phyloP scores from a whole-genome alignment of 371 early-diverging fungal genomes.

The Mortierella sp. region DNA sequence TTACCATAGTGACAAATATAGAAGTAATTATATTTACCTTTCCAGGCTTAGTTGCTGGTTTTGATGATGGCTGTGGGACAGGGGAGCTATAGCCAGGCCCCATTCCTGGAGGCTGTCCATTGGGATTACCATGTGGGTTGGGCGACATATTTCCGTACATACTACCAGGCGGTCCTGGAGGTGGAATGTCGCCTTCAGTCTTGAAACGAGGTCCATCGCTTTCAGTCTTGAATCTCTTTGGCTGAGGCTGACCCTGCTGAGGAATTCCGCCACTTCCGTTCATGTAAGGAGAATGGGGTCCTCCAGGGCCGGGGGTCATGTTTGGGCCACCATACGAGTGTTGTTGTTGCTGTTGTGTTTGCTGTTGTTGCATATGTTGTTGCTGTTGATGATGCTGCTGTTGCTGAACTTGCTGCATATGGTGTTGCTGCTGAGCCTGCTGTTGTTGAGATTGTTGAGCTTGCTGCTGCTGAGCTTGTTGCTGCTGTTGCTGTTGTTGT shows the following conservation, averaged over 20 bases:
- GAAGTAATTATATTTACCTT: constrained; percentile 26
- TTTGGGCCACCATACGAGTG: constrained; percentile 55
- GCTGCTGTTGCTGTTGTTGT: constrained; percentile 54
- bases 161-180: constrained; percentile 43
- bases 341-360: constrained; percentile 41
- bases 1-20: not conserved
- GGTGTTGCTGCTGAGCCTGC: constrained; percentile 21
- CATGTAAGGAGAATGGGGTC: constrained; percentile 56
- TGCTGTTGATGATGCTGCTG: constrained; percentile 48
- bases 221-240: constrained; percentile 56
- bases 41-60: constrained; percentile 38
- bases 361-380: constrained; percentile 46
- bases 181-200: constrained; percentile 42
- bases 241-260: constrained; percentile 50
- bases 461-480: constrained; percentile 44
- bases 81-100: constrained; percentile 44
- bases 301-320: constrained; percentile 45
- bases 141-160: constrained; percentile 58
- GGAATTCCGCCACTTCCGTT: constrained; percentile 46
- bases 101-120: constrained; percentile 47
- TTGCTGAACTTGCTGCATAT: constrained; percentile 32
- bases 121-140: constrained; percentile 47
- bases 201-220: constrained; percentile 50
- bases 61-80: constrained; percentile 48
- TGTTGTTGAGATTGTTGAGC: constrained; percentile 41